These are phyloP conservation scores for Arabidopsis arenosa DNA, from an alignment of 345 rosid species.

Conservation along the genomic window DNA sequence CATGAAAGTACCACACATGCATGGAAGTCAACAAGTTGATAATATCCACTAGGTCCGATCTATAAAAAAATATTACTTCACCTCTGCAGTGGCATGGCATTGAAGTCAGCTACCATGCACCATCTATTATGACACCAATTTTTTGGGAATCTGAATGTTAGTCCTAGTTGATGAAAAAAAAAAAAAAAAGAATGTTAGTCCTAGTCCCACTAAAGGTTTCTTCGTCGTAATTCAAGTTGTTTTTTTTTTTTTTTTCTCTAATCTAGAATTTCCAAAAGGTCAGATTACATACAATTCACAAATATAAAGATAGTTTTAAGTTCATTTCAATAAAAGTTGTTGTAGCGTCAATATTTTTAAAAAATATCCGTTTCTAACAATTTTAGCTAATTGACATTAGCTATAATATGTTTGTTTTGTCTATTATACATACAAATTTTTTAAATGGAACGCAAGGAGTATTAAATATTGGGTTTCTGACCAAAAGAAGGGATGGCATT, in stretches of 20 bases:
- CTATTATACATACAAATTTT: no score
- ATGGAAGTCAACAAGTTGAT: slow-evolving; percentile 2
- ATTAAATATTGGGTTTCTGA: neutral
- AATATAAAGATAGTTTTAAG: neutral
- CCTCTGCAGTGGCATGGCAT: neutral
- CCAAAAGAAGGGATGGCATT: slow-evolving; percentile 6
- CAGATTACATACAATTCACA: neutral
- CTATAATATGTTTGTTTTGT: no score
- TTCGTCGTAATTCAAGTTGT: slow-evolving; percentile 12
- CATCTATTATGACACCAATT: neutral
- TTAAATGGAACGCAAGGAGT: neutral
- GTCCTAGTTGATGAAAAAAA: neutral
- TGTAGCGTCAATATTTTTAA: neutral
- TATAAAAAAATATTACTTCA: neutral
- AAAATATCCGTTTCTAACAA: neutral
- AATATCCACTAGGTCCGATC: slow-evolving; percentile 4
- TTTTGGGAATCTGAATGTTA: slow-evolving; percentile 16
- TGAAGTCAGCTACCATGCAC: neutral
- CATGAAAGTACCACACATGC: slow-evolving; percentile 11
- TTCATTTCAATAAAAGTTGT: neutral
- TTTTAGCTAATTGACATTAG: neutral
- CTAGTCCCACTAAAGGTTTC: neutral
- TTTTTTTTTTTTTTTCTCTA: neutral
- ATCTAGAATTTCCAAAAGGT: neutral
- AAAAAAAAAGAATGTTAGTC: neutral